A percentile compares a stretch with the other conserved stretches of the same genome.
phyloP scores from a whole-genome alignment of 2,329 filamentous ascomycete genomes.

The Thelonectria rubi region DNA sequence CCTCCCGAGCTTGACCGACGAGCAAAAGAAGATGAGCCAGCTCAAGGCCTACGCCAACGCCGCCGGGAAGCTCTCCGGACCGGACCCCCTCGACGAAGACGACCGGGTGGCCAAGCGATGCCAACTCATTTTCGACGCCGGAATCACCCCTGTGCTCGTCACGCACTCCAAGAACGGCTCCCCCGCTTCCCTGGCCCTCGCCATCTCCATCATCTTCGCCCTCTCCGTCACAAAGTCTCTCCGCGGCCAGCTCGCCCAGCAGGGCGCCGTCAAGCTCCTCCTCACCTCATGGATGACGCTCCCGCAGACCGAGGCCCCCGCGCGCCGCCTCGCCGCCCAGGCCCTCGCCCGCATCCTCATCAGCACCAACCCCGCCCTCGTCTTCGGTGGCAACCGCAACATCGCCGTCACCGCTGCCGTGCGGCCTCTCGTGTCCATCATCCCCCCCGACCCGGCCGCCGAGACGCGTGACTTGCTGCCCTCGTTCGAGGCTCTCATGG shows the following conservation, averaged over 20 bases:
- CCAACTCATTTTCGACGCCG: constrained; percentile 79
- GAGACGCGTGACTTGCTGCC: constrained; percentile 82
- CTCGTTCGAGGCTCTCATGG: constrained; percentile 88
- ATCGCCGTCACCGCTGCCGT: constrained; percentile 82
- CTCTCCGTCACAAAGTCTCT: constrained; percentile 78
- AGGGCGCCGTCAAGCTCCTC: constrained; percentile 89
- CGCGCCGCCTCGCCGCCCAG: constrained; percentile 74
- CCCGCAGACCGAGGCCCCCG: constrained; percentile 57
- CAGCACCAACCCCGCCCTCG: constrained; percentile 82
- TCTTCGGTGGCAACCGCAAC: constrained; percentile 82
- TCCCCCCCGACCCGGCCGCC: constrained; percentile 69
- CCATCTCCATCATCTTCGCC: constrained; percentile 79
- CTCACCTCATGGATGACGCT: constrained; percentile 75
- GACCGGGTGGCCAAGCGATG: constrained; percentile 80
- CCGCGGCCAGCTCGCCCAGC: constrained; percentile 84
- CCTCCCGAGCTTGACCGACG: constrained; percentile 79
- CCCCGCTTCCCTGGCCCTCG: constrained; percentile 73
- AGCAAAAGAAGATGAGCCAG: constrained; percentile 90
- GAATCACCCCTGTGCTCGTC: constrained; percentile 79
- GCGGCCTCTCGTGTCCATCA: constrained; percentile 78
- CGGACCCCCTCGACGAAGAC: constrained; percentile 78
- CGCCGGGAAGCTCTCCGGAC: constrained; percentile 69
- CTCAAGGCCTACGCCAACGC: constrained; percentile 95
- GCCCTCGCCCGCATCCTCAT: constrained; percentile 87
- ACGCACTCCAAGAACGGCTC: constrained; percentile 79